Percentiles rank a stretch among this genome's conserved stretches.
These are phyloP conservation scores for Aspergillus brasiliensis DNA, from an alignment of 2,329 filamentous ascomycete genomes.

Conservation along the genomic window DNA sequence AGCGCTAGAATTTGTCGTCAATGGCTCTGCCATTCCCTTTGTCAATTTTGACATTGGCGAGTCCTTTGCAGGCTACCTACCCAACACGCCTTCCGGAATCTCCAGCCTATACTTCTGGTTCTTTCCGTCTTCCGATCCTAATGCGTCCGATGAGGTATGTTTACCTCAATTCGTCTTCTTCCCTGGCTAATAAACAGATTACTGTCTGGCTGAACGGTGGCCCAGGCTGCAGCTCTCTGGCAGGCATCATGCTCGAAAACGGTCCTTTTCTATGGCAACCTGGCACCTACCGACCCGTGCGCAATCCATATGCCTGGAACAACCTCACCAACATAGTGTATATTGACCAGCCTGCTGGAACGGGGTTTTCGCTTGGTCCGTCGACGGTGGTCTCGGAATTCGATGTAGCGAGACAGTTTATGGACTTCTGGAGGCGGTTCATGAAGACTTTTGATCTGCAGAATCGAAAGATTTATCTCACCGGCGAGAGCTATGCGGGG, in stretches of 20 bases:
- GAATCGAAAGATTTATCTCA: constrained; percentile 69
- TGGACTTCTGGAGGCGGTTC: constrained; percentile 77
- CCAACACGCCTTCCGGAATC: constrained; percentile 50
- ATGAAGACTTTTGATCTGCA: constrained; percentile 69
- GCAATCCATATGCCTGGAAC: constrained; percentile 70
- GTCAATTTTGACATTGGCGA: constrained; percentile 66
- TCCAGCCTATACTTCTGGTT: constrained; percentile 54
- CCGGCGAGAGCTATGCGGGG: constrained; percentile 73
- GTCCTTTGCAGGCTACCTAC: constrained; percentile 51
- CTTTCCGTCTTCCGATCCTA: constrained; percentile 47
- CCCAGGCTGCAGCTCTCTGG: constrained; percentile 58
- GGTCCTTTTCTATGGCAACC: constrained; percentile 71
- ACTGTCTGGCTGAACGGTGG: constrained; percentile 53
- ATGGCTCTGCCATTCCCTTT: constrained; percentile 66
- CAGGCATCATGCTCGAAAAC: constrained; percentile 72
- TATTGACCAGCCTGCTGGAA: constrained; percentile 51
- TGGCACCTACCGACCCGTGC: constrained; percentile 66
- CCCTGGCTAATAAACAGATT: constrained; percentile 23
- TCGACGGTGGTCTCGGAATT: constrained; percentile 66
- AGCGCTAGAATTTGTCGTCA: constrained; percentile 61
- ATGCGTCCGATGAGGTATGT: constrained; percentile 42
- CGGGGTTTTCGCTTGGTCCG: constrained; percentile 68
- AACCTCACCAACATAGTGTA: constrained; percentile 75
- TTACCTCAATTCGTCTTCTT: background rate
- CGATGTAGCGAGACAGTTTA: constrained; percentile 69